Base-by-base conservation (phyloP, 805 yeast genomes). In the Suhomyces canberraensis region DNA sequence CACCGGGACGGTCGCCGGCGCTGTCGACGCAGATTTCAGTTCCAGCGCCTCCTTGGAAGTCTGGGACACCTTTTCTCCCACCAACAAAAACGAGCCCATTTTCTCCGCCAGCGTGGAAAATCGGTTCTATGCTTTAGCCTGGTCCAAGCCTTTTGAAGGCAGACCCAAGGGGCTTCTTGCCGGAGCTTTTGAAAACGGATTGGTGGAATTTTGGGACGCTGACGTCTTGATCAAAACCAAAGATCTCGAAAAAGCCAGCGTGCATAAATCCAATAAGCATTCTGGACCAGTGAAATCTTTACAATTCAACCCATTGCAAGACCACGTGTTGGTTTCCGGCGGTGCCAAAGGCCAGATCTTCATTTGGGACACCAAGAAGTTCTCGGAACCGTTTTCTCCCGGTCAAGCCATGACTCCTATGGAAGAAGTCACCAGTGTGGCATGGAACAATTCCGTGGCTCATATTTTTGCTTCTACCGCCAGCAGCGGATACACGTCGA, bases 1-100 rank as follows among this genome's bases (percentile, higher is more conserved):
- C 16, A 78, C 96, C 1, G 98, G 96, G 16, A 84, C 96, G 0
- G 84, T 87, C n/a, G 90, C 98, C 0, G 98, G 98, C 6, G 95
- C 96, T 11, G 84, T 93, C 50, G 96, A 88, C 57, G 85, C 84
- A 29, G 80, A 83, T 56, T 90, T 90, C 61, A 80, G 90, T 27
- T 79, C 93, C 15, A 73, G 80, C 19, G 79, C 96, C 2, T 62
- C 75, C n/a, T 65, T 93, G 40, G 90, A 88, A 51, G 69, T 93
- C 42, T 84, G 95, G 85, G 80, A 84, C 42, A 73, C 85, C 8
- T 71, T 81, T 39, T 58, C 64, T 4, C 46, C 62, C 32, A 55
- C 66, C 29, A 48, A 52, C 34, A 52, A 46, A 17, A 35, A 47
- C 20, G 54, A 50, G 30, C 72, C 72, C 2, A 46, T 66, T 17